phyloP scores from a whole-genome alignment of 2,329 filamentous ascomycete genomes.

The Paracoccidioides lutzii region DNA sequence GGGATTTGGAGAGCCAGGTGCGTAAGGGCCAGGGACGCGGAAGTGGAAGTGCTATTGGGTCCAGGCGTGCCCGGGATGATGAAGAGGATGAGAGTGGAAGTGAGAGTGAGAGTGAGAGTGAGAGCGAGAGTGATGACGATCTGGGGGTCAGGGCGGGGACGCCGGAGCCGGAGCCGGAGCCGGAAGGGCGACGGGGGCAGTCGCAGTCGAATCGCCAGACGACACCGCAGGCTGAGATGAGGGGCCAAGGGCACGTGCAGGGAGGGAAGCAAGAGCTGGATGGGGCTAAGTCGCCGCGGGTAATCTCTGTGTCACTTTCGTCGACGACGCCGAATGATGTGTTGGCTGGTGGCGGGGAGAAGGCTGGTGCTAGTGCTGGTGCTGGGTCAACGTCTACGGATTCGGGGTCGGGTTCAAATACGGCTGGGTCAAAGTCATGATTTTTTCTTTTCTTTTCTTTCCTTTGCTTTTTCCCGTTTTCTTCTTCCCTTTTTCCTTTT shows the following conservation, averaged over 20 bases:
- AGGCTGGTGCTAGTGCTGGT: too few species aligned
- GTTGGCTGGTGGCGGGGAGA: background rate
- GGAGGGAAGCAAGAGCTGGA: too few species aligned
- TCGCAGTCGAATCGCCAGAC: too few species aligned
- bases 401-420: too few species aligned
- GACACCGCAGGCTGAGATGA: too few species aligned
- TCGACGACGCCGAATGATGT: conserved; percentile 23
- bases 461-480: conserved; percentile 5
- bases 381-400: background rate
- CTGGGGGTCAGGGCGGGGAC: too few species aligned
- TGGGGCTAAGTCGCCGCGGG: background rate
- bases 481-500: conserved; percentile 4
- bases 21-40: conserved; percentile 36
- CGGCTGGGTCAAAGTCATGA: background rate
- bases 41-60: too few species aligned
- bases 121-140: too few species aligned
- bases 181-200: conserved; percentile 24
- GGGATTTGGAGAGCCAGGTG: conserved; percentile 74
- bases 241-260: too few species aligned
- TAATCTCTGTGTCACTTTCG: conserved; percentile 26
- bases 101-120: too few species aligned
- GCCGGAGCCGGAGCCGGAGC: background rate
- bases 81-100: conserved; percentile 10
- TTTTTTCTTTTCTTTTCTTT: conserved; percentile 5
- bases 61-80: too few species aligned